Conservation (phyloP, 192 early-diverging fungal genomes). For the Coemansia sp. region DNA sequence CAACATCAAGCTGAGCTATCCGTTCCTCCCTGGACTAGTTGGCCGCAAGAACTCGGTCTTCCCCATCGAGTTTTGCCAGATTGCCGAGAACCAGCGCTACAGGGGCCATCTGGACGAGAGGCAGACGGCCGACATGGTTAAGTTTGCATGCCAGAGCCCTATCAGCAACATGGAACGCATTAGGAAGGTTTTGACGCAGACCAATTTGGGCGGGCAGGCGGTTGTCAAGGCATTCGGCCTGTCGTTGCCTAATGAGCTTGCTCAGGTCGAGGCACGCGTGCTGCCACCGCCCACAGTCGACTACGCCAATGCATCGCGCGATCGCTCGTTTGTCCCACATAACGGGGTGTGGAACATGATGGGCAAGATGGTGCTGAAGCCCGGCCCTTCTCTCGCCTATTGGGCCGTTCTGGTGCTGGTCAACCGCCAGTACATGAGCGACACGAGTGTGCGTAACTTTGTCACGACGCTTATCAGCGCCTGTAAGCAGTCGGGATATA, state of each 20-base stretch:
- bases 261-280: conserved; percentile 74
- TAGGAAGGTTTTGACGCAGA: conserved; percentile 63
- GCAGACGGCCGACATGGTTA: conserved; percentile 96
- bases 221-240: conserved; percentile 81
- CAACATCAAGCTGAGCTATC: conserved; percentile 69
- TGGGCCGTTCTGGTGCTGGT: conserved; percentile 74
- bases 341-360: conserved; percentile 90
- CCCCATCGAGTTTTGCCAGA: conserved; percentile 90
- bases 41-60: conserved; percentile 72
- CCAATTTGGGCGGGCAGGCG: conserved; percentile 69
- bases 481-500: no score
- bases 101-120: conserved; percentile 80
- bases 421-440: no score
- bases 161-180: conserved; percentile 85
- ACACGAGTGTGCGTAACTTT: no score
- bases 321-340: conserved; percentile 57
- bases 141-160: conserved; percentile 85
- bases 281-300: conserved; percentile 77
- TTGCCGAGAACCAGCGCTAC: conserved; percentile 83
- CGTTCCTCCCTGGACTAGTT: conserved; percentile 81
- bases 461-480: no score
- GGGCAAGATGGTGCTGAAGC: conserved; percentile 70
- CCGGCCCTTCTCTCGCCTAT: conserved; percentile 73
- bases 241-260: conserved; percentile 65
- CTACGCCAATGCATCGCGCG: conserved; percentile 60